Conservation (phyloP, 805 yeast species). For the Suhomyces pyralidae region DNA sequence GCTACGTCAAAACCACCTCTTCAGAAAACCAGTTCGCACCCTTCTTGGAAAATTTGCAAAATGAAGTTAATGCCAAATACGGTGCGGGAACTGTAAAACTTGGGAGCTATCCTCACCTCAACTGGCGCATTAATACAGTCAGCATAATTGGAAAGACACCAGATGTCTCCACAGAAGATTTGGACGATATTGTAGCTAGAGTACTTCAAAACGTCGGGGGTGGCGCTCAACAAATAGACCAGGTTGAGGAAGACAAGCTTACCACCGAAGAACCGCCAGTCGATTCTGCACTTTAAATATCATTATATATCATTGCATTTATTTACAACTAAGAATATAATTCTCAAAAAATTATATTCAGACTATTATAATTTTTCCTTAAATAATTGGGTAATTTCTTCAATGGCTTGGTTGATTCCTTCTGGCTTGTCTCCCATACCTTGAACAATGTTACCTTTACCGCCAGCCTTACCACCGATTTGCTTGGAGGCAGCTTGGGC, state of each 20-base stretch:
- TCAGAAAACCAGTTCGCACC: slow-evolving; percentile 72
- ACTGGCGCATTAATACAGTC: slow-evolving; percentile 61
- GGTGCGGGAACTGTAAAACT: slow-evolving; percentile 51
- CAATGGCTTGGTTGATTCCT: slow-evolving; percentile 71
- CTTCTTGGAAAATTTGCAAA: slow-evolving; percentile 52
- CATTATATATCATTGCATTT: background rate
- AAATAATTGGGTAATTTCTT: slow-evolving; percentile 60
- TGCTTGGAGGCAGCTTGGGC: slow-evolving; percentile 65
- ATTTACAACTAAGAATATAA: background rate
- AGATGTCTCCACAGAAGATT: slow-evolving; percentile 21
- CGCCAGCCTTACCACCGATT: slow-evolving; percentile 98
- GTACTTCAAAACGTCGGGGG: slow-evolving; percentile 44
- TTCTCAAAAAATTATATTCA: background rate
- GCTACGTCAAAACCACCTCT: slow-evolving; percentile 57
- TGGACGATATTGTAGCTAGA: slow-evolving; percentile 46
- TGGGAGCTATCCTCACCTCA: slow-evolving; percentile 83
- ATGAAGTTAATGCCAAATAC: slow-evolving; percentile 20
- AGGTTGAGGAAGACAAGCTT: slow-evolving; percentile 54
- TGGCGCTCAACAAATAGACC: slow-evolving; percentile 55
- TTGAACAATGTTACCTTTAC: slow-evolving; percentile 93
- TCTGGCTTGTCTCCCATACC: slow-evolving; percentile 89
- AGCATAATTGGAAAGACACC: slow-evolving; percentile 63
- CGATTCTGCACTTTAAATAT: background rate
- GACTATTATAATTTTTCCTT: slow-evolving; percentile 49
- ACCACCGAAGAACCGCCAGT: slow-evolving; percentile 15